Percentiles rank a stretch among this genome's conserved stretches.
These are phyloP conservation scores for Diaporthe sp. DNA, from an alignment of 2,329 filamentous ascomycete genomes.

Conservation along the genomic window DNA sequence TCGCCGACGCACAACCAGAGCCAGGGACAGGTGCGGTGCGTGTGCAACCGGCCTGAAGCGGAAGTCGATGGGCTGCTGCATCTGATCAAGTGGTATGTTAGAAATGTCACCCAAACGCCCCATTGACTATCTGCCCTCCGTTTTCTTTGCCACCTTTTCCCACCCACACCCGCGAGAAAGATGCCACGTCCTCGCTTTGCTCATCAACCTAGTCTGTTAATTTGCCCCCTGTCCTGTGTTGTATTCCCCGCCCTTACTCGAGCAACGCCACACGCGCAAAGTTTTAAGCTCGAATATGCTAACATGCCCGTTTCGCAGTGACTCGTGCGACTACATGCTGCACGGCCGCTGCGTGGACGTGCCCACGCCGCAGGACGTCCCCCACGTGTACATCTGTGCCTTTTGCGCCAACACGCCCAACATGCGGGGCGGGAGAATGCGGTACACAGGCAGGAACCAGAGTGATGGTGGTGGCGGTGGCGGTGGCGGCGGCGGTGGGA, in stretches of 20 bases:
- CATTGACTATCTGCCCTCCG: not conserved
- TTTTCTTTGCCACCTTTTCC: not conserved
- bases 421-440: constrained; percentile 62
- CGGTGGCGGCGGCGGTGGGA: not conserved
- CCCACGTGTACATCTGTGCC: constrained; percentile 73
- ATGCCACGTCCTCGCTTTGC: not conserved
- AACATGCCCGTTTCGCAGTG: constrained; percentile 55
- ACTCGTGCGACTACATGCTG: constrained; percentile 76
- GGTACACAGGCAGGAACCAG: constrained; percentile 56
- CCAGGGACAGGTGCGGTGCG: constrained; percentile 66
- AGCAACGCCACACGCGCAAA: not conserved
- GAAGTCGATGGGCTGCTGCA: constrained; percentile 64
- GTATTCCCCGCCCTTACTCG: not conserved
- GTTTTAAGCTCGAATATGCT: constrained; percentile 26
- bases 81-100: constrained; percentile 74
- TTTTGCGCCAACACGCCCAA: constrained; percentile 74
- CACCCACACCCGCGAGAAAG: not conserved
- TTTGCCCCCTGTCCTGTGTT: not conserved
- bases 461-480: not conserved
- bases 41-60: constrained; percentile 63
- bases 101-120: not conserved
- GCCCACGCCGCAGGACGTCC: constrained; percentile 62
- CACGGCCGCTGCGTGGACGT: constrained; percentile 76
- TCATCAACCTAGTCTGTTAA: not conserved
- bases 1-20: constrained; percentile 53